phyloP scores from a whole-genome alignment of 179 eudicot genomes.

The Camellia oleifera region DNA sequence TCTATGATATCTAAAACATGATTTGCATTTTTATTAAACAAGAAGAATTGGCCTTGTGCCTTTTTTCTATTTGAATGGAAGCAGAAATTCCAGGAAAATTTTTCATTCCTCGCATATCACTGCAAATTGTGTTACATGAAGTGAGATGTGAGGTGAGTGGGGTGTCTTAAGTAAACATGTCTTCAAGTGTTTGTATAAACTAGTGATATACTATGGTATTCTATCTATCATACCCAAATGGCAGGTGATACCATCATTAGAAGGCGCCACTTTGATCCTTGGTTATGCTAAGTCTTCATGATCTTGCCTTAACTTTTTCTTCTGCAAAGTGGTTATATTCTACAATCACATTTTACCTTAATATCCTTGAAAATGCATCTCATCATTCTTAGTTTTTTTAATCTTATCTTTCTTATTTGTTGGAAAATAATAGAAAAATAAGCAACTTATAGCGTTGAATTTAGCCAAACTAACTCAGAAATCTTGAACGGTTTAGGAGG shows the following conservation, averaged over 20 bases:
- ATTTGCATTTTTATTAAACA: not conserved
- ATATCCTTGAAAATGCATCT: not conserved
- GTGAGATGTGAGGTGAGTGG: not conserved
- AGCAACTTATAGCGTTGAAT: not conserved
- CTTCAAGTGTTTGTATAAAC: not conserved
- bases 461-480: not conserved
- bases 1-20: not conserved
- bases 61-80: not conserved
- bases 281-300: too few species aligned
- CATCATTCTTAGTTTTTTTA: too few species aligned
- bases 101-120: not conserved
- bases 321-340: not conserved
- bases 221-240: not conserved
- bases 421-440: not conserved
- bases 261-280: not conserved
- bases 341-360: not conserved
- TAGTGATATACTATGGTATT: not conserved
- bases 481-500: conserved; percentile 26
- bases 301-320: not conserved
- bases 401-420: not conserved
- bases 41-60: not conserved
- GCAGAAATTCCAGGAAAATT: not conserved
- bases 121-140: not conserved
- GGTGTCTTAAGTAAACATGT: not conserved
- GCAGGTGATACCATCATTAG: not conserved